A percentile compares a stretch with the other conserved stretches of the same genome.
These are phyloP conservation scores for Dalbergia oliveri DNA, from an alignment of 306 rosid species.

Conservation along the genomic window DNA sequence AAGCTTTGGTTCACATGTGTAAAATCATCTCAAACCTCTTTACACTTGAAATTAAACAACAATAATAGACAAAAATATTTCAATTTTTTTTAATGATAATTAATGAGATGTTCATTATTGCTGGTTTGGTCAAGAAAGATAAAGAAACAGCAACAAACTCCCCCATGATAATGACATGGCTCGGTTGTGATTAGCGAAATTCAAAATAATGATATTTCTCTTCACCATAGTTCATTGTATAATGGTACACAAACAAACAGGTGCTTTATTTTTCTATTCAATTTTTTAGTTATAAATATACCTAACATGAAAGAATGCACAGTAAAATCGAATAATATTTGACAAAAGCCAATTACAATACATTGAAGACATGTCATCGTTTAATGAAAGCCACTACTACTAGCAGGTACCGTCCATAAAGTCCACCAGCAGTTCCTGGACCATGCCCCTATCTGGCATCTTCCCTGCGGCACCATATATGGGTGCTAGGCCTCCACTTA, in stretches of 20 bases:
- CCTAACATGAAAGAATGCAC: slow-evolving; percentile 25
- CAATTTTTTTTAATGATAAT: not conserved
- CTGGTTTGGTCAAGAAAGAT: not conserved
- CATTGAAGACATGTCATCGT: slow-evolving; percentile 19
- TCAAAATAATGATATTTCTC: not conserved
- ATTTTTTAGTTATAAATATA: too few species aligned
- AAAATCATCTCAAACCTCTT: not conserved
- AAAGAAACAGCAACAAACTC: not conserved
- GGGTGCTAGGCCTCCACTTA: slow-evolving; percentile 93
- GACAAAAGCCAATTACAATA: not conserved
- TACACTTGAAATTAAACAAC: too few species aligned
- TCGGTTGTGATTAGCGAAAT: not conserved
- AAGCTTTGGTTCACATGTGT: not conserved
- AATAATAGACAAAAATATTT: too few species aligned
- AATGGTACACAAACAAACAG: slow-evolving; percentile 13
- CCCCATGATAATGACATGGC: not conserved
- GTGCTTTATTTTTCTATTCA: not conserved
- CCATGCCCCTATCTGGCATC: slow-evolving; percentile 93
- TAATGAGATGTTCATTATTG: not conserved
- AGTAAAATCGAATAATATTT: slow-evolving; percentile 14
- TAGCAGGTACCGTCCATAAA: slow-evolving; percentile 94
- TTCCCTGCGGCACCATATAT: slow-evolving; percentile 97
- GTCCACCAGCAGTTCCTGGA: slow-evolving; percentile 84
- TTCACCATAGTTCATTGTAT: not conserved
- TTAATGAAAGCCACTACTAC: slow-evolving; percentile 46